Evolutionary conservation across 257 asterid genomes (phyloP).

Genomic region (Solanum virginianum): DNA sequence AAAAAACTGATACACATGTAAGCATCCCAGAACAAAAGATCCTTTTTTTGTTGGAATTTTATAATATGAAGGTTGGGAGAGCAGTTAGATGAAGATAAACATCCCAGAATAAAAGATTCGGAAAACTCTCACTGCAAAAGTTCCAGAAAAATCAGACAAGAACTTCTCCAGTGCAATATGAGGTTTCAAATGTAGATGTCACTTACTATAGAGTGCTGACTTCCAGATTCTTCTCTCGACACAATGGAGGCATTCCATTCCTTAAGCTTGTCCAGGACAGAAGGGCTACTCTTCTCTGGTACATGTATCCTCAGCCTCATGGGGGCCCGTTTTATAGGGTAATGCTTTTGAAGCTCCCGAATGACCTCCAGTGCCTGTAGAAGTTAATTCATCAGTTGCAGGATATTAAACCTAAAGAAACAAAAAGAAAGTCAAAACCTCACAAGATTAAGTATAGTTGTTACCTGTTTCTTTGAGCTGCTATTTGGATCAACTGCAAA

Average conservation of each 20-base stretch:
- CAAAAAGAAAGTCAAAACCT: not conserved
- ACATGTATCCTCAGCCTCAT: slow-evolving; percentile 74
- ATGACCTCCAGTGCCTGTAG: slow-evolving; percentile 87
- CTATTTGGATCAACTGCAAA: slow-evolving; percentile 85
- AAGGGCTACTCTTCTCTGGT: slow-evolving; percentile 30
- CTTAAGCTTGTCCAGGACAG: slow-evolving; percentile 50
- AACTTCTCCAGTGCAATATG: not conserved
- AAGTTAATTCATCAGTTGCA: not conserved
- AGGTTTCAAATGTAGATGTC: not conserved
- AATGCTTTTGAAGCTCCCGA: slow-evolving; percentile 85
- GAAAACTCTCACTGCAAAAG: not conserved
- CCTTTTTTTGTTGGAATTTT: not conserved
- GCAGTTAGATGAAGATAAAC: not conserved
- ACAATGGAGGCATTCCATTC: slow-evolving; percentile 47
- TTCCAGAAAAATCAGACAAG: not conserved
- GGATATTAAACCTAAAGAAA: not conserved
- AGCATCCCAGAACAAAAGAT: not conserved
- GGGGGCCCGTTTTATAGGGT: slow-evolving; percentile 80
- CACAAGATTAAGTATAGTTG: not conserved
- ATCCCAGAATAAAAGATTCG: not conserved
- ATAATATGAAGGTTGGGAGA: not conserved
- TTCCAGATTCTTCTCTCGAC: slow-evolving; percentile 63
- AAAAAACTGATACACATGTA: not conserved
- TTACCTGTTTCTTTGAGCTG: slow-evolving; percentile 94
- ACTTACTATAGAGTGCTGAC: slow-evolving; percentile 57